These are phyloP conservation scores for Hygrophorus pudorinus DNA, from an alignment of 768 basidiomycete genomes.

Conservation along the genomic window DNA sequence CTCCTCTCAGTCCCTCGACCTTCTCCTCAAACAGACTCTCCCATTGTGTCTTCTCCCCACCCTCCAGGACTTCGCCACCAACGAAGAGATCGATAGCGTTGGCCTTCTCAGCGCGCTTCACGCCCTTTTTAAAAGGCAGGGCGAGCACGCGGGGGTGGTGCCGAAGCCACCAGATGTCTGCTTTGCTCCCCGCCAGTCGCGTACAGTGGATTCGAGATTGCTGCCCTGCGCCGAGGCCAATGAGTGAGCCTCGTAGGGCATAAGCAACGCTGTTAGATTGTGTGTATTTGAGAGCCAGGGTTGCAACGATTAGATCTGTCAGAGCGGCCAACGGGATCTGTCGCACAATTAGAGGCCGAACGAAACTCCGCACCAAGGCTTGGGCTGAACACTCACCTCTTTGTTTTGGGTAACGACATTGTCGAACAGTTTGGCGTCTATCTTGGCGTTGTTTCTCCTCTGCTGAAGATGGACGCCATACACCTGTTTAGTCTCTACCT, in stretches of 20 bases:
- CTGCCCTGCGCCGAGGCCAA: constrained; percentile 96
- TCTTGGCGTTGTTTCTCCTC: constrained; percentile 81
- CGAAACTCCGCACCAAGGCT: background rate
- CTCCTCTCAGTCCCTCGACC: constrained; percentile 52
- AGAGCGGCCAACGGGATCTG: constrained; percentile 70
- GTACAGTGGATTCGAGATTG: constrained; percentile 99
- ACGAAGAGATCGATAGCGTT: constrained; percentile 98
- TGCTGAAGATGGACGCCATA: constrained; percentile 90
- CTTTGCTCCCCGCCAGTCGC: constrained; percentile 91
- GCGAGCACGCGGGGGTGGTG: constrained; percentile 90
- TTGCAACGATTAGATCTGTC: constrained; percentile 93
- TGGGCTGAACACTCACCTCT: constrained; percentile 42
- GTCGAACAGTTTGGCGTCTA: constrained; percentile 68
- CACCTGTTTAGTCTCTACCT: constrained; percentile 88
- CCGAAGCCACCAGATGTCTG: constrained; percentile 99
- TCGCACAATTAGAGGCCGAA: constrained; percentile 1
- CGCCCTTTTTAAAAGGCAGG: constrained; percentile 94
- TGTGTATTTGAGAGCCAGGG: constrained; percentile 95
- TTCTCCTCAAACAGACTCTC: constrained; percentile 72
- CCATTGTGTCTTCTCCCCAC: constrained; percentile 86
- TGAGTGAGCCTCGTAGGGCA: constrained; percentile 81
- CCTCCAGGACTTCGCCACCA: constrained; percentile 79
- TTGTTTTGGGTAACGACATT: constrained; percentile 89
- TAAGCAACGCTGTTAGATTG: constrained; percentile 99
- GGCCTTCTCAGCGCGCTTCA: constrained; percentile 96